phyloP scores from a whole-genome alignment of 768 basidiomycete genomes.

The Tricholoma bakamatsutake region DNA sequence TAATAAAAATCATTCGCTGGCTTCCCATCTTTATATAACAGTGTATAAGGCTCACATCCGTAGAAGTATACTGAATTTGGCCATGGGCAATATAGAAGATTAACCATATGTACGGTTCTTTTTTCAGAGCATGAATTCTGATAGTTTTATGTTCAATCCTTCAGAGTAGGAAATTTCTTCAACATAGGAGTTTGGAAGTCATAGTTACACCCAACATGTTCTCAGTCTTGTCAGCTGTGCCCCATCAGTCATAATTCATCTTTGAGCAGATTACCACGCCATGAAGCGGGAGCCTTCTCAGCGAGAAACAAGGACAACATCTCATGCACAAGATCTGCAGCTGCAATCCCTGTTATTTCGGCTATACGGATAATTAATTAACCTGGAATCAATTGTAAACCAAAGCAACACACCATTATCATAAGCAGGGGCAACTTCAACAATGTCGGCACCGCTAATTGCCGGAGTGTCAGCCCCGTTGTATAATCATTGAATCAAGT shows the following conservation, averaged over 20 bases:
- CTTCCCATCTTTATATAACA: too few species aligned
- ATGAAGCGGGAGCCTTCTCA: slow-evolving; percentile 27
- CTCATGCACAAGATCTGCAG: slow-evolving; percentile 65
- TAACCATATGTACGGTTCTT: neutral
- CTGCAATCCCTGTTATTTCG: slow-evolving; percentile 63
- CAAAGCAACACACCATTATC: slow-evolving; percentile 47
- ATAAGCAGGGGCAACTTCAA: slow-evolving; percentile 72
- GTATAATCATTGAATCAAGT: neutral
- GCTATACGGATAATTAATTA: slow-evolving; percentile 27
- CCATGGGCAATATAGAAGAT: neutral
- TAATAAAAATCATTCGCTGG: too few species aligned
- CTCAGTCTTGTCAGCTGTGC: neutral
- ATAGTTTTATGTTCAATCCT: neutral
- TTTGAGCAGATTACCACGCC: neutral
- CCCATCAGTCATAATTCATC: slow-evolving; percentile 8
- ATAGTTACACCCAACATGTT: neutral
- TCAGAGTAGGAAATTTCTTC: neutral
- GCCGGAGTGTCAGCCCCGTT: neutral
- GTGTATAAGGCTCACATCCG: too few species aligned
- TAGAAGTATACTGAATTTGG: too few species aligned
- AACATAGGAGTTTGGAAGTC: neutral
- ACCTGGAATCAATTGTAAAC: neutral
- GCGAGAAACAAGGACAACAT: slow-evolving; percentile 57
- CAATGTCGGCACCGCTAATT: slow-evolving; percentile 60
- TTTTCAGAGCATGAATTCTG: neutral